These are phyloP conservation scores for Geopyxis carbonaria DNA, from an alignment of 495 filamentous ascomycete species.

Conservation along the genomic window DNA sequence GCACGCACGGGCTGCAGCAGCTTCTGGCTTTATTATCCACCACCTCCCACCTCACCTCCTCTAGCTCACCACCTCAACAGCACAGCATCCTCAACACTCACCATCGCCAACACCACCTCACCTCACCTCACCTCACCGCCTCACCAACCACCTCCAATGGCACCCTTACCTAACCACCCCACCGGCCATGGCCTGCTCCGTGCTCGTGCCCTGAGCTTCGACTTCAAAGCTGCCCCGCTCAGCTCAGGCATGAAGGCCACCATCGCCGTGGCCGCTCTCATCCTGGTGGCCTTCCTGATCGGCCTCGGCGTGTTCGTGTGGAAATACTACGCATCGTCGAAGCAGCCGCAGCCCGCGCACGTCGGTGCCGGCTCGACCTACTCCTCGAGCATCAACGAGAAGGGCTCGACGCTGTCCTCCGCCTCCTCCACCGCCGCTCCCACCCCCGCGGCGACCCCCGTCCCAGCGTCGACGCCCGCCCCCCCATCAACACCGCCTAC, in stretches of 20 bases:
- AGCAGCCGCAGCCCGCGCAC: neutral
- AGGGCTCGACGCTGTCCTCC: neutral
- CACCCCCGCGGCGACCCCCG: neutral
- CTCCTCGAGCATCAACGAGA: neutral
- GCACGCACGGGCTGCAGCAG: too few species aligned
- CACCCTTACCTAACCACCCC: too few species aligned
- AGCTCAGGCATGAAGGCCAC: neutral
- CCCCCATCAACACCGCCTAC: neutral
- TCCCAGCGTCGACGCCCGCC: neutral
- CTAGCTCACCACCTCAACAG: too few species aligned
- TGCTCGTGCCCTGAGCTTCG: too few species aligned
- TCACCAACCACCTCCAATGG: too few species aligned
- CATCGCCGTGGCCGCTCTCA: neutral
- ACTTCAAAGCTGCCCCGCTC: too few species aligned
- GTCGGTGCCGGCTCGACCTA: neutral
- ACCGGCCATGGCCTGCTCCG: too few species aligned
- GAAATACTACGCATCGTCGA: neutral
- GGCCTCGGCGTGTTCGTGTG: conserved; percentile 1
- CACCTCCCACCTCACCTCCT: too few species aligned
- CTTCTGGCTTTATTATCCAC: too few species aligned
- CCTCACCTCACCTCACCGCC: too few species aligned
- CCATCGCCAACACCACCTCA: too few species aligned
- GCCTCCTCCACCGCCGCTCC: neutral
- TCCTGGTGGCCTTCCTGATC: conserved; percentile 2
- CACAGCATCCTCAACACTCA: too few species aligned